A percentile compares a stretch with the other conserved stretches of the same genome.
phyloP scores from a whole-genome alignment of 768 basidiomycete genomes.

The Collybiopsis confluens region DNA sequence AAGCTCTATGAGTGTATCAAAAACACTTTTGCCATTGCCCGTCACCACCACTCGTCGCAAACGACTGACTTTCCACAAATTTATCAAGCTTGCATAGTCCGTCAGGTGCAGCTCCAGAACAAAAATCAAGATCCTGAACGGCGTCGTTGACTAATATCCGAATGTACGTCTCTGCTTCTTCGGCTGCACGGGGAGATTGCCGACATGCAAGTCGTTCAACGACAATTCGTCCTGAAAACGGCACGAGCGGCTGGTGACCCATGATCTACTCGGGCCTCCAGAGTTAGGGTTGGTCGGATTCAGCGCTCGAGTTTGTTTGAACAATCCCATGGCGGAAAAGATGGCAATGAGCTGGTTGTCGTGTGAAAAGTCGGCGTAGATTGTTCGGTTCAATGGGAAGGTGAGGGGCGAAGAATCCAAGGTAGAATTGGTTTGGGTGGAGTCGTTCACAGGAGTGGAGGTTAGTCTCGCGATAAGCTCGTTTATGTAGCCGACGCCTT shows the following conservation, averaged over 20 bases:
- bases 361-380: constrained; percentile 83
- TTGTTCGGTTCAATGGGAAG: constrained; percentile 62
- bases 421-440: constrained; percentile 74
- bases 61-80: constrained; percentile 71
- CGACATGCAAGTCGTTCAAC: constrained; percentile 62
- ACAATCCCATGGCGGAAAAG: constrained; percentile 58
- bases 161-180: constrained; percentile 47
- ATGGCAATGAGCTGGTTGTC: constrained; percentile 85
- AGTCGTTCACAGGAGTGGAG: constrained; percentile 53
- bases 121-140: constrained; percentile 59
- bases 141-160: constrained; percentile 79
- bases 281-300: constrained; percentile 22
- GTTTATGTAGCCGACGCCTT: constrained; percentile 85
- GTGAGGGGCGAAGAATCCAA: constrained; percentile 58
- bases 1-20: too few relatives aligned
- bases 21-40: constrained; percentile 73
- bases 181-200: not conserved
- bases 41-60: constrained; percentile 60
- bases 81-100: constrained; percentile 61
- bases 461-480: constrained; percentile 82
- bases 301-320: constrained; percentile 30
- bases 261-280: constrained; percentile 35
- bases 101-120: constrained; percentile 29
- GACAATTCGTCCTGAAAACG: constrained; percentile 73
- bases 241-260: constrained; percentile 60